Base-by-base conservation (phyloP, 2,329 filamentous ascomycete species). In the Botrytis medusae region DNA sequence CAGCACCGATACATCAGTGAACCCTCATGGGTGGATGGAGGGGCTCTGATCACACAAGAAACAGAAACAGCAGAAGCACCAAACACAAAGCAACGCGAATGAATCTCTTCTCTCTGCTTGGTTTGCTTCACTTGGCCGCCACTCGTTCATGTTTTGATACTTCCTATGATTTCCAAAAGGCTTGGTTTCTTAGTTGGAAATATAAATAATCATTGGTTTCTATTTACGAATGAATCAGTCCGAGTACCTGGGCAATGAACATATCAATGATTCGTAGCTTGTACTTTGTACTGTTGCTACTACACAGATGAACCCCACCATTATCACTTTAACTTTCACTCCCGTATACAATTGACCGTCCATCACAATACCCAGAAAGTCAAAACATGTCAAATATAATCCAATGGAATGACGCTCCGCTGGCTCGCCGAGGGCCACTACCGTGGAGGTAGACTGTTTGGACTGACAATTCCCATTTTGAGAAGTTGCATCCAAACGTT, bases 31-130 rank as follows among this genome's bases (percentile, higher is more conserved):
- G 51, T 54, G 14, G 29, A 44, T 44, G 61, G 34, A 64, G 34
- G 29, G 29, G 62, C 62, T 65, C 62, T 65, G 62, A 65, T 48
- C 60, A 62, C 42, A 65, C 42, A 46, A 34, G 62, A 64, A n/a
- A n/a, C 34, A 37, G 34, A 4, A 34, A 34, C 34, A 1, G 34
- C 34, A 34, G 34, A 37, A 37, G 1, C 34, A 37, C 34, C 5
- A 37, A 34, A 64, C 29, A 29, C 42, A 46, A 64, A 29, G 34
- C 59, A 61, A 16, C 59, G 22, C 32, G 22, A 37, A 20, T 29
- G 34, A 25, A 20, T 29, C 61, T 14, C 14, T 16, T 20, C 12
- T 14, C 16, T 22, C 7, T 14, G 1, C 22, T 32, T 64, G 61
- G 20, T 64, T 46, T 64, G 29, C 62, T 64, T 63, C 37, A 44